Base-by-base conservation (phyloP, 306 rosid species). In the Boehmeria nivea region DNA sequence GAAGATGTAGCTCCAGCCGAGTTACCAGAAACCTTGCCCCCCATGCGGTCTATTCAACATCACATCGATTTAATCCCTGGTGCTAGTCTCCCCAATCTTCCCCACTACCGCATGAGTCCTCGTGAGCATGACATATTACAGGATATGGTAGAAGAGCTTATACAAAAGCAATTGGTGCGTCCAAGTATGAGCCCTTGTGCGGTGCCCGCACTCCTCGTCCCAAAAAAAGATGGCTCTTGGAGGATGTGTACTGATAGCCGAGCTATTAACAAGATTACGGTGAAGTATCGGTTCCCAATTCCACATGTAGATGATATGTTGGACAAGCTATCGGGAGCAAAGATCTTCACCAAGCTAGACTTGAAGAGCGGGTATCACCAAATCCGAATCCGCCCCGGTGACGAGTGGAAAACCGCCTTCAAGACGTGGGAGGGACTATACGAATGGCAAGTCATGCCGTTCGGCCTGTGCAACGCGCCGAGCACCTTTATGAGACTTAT, bases 241-340 rank as follows among this genome's bases (percentile, higher is more conserved):
- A 0, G 20, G 3, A 43, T 3, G 45, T 64, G 47, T 22, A 33
- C 46, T 24, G 37, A 60, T 8, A 55, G 46, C 17, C 24, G 40
- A 0, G 63, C 49, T n/a, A 65, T 55, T 1, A 65, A 54, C 14
- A 62, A 63, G 8, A 40, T 63, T 7, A 63, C 44, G 2, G 4
- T 63, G 7, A 13, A 8, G 3, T 63, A 51, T 6, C 31, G 9
- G 0, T 63, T 63, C 25, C 42, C 20, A 0, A 38, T 51, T 40
- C 68, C 63, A 11, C 8, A 12, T 1, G n/a, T 65, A 1, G 71
- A 65, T 46, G 50, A 65, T 39, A 15, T 65, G 6, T 18, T 47
- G 0, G 71, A 65, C 16, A 20, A 55, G 22, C 8, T 65, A 6
- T 6, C 8, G 15, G 58, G 63, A 8, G 44, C 70, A 22, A 31